Evolutionary conservation across 805 yeast species (phyloP).

Genomic region (Spathaspora boniae): DNA sequence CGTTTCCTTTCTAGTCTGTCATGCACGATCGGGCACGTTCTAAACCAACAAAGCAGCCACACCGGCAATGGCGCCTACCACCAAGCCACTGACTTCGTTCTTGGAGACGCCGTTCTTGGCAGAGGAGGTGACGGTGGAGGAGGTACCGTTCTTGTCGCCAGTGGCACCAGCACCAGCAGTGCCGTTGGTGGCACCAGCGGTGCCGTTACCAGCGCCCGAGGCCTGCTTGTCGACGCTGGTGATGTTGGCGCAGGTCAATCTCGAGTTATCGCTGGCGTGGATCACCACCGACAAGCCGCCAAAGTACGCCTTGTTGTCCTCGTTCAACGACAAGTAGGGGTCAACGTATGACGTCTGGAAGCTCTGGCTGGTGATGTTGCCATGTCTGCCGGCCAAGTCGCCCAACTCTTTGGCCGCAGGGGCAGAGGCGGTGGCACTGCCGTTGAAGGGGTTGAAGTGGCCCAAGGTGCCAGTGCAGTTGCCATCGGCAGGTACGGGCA

Average conservation of each 20-base stretch:
- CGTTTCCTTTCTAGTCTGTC: too few relatives aligned
- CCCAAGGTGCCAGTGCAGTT: constrained; percentile 34
- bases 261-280: constrained; percentile 28
- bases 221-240: constrained; percentile 11
- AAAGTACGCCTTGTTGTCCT: constrained; percentile 23
- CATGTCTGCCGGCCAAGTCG: constrained; percentile 40
- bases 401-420: constrained; percentile 29
- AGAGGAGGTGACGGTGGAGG: background rate
- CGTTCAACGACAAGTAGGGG: constrained; percentile 30
- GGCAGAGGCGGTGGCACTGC: constrained; percentile 21
- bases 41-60: constrained; percentile 9
- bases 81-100: constrained; percentile 1
- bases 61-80: constrained; percentile 6
- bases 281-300: constrained; percentile 36
- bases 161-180: background rate
- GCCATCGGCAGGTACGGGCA: constrained; percentile 35
- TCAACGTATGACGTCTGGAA: constrained; percentile 23
- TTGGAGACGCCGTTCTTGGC: constrained; percentile 4
- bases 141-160: constrained; percentile 2
- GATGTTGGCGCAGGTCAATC: constrained; percentile 40
- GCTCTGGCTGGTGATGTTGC: constrained; percentile 27
- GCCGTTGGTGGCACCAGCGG: background rate
- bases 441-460: constrained; percentile 39
- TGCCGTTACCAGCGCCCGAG: background rate
- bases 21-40: too few relatives aligned